Base-by-base conservation (phyloP, 352 stramenopile genomes). In the Pythium dissotocum region DNA sequence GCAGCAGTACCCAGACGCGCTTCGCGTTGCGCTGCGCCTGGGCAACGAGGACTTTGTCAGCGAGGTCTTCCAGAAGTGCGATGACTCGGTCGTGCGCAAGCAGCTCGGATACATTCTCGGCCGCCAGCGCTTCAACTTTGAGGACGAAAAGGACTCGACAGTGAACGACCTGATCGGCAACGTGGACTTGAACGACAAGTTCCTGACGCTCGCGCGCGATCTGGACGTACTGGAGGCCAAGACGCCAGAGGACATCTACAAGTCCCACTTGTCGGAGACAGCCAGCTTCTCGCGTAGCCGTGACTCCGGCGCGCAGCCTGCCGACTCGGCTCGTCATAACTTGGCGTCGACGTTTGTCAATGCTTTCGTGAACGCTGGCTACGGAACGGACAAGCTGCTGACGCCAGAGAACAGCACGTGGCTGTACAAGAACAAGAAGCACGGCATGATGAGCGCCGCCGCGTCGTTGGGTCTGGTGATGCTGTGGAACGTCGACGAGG, bases 391-490 rank as follows among this genome's bases (percentile, higher is more conserved):
- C 78, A 99, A 99, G 74, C 78, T 98, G 18, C 91, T 98, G 77
- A 97, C 90, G 0, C 90, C 91, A 0, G 93, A 99, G 40, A 89
- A 84, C 59, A 99, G 97, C 74, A 96, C 96, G 57, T 99, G 98
- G 98, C 75, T 99, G 32, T 99, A 99, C 85, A 99, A 99, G 81
- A 99, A 99, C 88, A 99, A 99, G 78, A 98, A 99, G 79, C 97
- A 99, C 70, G 98, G 97, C 58, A 99, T 99, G 97, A 97, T 99
- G 83, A 98, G 93, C 61, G 98, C 98, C 0, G 96, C 98, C 2
- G 98, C 98, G 14, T 99, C 97, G 42, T 82, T 99, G 33, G 98
- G 98, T 58, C 93, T 98, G 67, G 98, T 99, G 58, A 94, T 99
- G 76, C 82, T 99, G 3, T 99, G 98, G 98, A 99, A 99, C 78